Base-by-base conservation (phyloP, 2,329 filamentous ascomycete species). In the Trichoderma atrobrunneum region DNA sequence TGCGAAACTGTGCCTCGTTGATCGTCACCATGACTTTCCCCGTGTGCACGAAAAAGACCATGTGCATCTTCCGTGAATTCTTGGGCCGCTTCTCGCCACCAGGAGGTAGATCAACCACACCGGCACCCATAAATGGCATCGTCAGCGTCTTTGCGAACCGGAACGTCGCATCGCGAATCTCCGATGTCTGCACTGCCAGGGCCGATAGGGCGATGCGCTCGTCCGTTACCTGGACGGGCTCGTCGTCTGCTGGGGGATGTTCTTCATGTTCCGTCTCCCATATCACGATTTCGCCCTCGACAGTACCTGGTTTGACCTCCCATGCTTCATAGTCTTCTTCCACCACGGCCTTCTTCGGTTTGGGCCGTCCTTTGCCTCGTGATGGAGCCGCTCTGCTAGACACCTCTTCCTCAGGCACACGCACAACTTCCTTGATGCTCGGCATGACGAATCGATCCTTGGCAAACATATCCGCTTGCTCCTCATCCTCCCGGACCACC, bases 61-160 rank as follows among this genome's bases (percentile, higher is more conserved):
- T 96, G 79, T 98, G 94, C 93, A 98, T 98, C 84, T 93, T 95
- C 74, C 95, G 88, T 43, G 93, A 92, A 82, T 98, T 98, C 86
- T 98, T 98, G 63, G 91, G 89, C 76, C 91, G 90, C 85, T 99
- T 99, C 79, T 92, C 89, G 36, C 93, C 90, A 2, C 92, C 91
- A 0, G 93, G 91, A 7, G 94, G 93, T 65, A 99, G 84, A 77
- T 98, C 95, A 48, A 99, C 93, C 67, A 98, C 88, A 18, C 96
- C 96, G 11, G 92, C 92, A 39, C 94, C 95, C 81, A 98, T 93
- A 81, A 97, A 98, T 0, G 92, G 90, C 73, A 93, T 85, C 32
- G 90, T 93, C 72, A 97, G 87, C 73, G 95, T 92, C 84, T 98
- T 98, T 39, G 93, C 93, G 79, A 97, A 98, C 71, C 89, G 89